A percentile compares a stretch with the other conserved stretches of the same genome.
These are phyloP conservation scores for Xylaria sp. DNA, from an alignment of 2,329 filamentous ascomycete species.

Conservation along the genomic window DNA sequence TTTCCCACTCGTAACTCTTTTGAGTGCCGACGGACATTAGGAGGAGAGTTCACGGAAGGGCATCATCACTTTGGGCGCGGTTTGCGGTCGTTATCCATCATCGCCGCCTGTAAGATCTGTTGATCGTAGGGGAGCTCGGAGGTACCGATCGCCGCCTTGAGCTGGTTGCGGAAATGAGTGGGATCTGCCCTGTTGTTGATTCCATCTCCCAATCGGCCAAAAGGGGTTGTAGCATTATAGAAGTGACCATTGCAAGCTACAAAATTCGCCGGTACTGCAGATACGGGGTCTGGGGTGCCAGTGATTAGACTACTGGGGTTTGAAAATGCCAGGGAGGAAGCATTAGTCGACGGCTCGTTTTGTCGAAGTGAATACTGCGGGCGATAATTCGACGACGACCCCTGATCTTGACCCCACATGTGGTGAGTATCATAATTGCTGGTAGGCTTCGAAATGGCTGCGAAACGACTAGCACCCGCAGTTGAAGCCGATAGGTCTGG, in stretches of 20 bases:
- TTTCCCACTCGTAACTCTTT: background rate
- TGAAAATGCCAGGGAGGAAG: slow-evolving; percentile 55
- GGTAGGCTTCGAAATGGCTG: slow-evolving; percentile 10
- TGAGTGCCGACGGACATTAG: background rate
- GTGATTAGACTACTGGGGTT: slow-evolving; percentile 62
- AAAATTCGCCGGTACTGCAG: slow-evolving; percentile 36
- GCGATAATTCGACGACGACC: slow-evolving; percentile 19
- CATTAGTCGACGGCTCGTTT: slow-evolving; percentile 34
- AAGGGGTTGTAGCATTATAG: slow-evolving; percentile 45
- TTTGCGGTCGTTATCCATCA: slow-evolving; percentile 42
- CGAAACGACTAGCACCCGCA: slow-evolving; percentile 7
- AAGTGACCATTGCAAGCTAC: slow-evolving; percentile 45
- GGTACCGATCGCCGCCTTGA: slow-evolving; percentile 39
- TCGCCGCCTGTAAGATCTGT: slow-evolving; percentile 42
- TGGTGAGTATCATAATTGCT: slow-evolving; percentile 33
- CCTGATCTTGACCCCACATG: slow-evolving; percentile 22
- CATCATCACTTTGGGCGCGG: slow-evolving; percentile 42
- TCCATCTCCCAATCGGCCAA: slow-evolving; percentile 42
- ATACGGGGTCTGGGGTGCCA: slow-evolving; percentile 53
- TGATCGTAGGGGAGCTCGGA: slow-evolving; percentile 43
- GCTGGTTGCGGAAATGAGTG: slow-evolving; percentile 46
- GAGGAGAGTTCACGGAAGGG: background rate
- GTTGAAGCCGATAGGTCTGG: slow-evolving; percentile 10
- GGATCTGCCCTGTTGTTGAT: slow-evolving; percentile 43
- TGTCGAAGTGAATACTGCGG: slow-evolving; percentile 41